Evolutionary conservation across 2,329 filamentous ascomycete genomes (phyloP), one percentile per base, ranked within the genome.

Genomic region (Aureobasidium pullulans): DNA sequence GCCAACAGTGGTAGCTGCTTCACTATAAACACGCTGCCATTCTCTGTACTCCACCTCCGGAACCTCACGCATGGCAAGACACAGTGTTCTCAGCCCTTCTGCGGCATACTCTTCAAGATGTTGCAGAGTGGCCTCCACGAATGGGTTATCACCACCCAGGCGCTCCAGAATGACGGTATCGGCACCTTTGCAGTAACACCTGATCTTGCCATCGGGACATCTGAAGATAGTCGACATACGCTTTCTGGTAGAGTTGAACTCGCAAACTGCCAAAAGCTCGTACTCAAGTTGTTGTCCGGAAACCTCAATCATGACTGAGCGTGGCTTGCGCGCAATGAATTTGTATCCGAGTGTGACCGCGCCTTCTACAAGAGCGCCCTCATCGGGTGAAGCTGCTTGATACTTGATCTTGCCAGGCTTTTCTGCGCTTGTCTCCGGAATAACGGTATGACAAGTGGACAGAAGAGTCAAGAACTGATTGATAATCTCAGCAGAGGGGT

Each of bases 41-140:
- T 95, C 86, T 65, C 85, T 82, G 68, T 87, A 99, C 69, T 99
- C 94, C 29, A 88, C 81, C 64, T 99, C 93, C 0, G 92, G 85
- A 23, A 99, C 79, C 72, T 97, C 94, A 59, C 94, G 88, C 87
- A 96, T 90, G 9, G 94, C 91, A 64, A 99, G 78, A 75, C 95
- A 99, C 13, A 99, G 83, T 5, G 94, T 99, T 67, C 94, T 88
- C 54, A 99, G 80, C 73, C 94, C 95, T 66, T 99, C 94, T 0
- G 93, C 95, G 6, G 94, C 94, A 71, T 99, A 99, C 69, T 99
- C 95, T 74, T 99, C 95, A n/a, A 99, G 81, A 72, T 99, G 95
- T 59, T 91, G 86, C 63, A 97, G 77, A 0, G 94, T 99, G n/a
- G 82, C 78, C 70, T 99, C 94, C 2, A 95, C 88, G 64, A 90